Base-by-base conservation (phyloP, 1,139 yeast genomes). In the Debaryomyces robertsiae region DNA sequence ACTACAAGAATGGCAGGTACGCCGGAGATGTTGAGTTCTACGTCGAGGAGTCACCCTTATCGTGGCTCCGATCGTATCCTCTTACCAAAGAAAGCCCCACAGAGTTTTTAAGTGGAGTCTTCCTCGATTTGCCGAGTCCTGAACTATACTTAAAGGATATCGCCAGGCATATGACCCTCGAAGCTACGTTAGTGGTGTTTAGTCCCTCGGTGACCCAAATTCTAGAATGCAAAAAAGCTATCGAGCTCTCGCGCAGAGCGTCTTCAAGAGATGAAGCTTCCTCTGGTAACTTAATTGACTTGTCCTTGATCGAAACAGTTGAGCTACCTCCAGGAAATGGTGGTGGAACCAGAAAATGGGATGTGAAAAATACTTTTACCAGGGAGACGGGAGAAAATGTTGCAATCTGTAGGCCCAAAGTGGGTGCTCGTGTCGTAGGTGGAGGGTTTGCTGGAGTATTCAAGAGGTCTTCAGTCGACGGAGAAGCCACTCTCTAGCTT, bases 331-430 rank as follows among this genome's bases (percentile, higher is more conserved):
- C 36, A 13, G 36, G 36, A 22, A 32, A 24, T 25, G 36, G 36
- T 9, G 36, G 36, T 10, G 36, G 36, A 24, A 32, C 36, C 7
- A 32, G 36, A 24, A 29, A 32, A 25, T 32, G 36, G 36, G 36
- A 32, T n/a, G 23, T 32, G 15, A 32, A 32, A n/a, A 32, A 28
- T 9, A 29, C 24, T 24, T 32, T 32, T 16, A 32, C 36, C 3
- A 32, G 36, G 24, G 36, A 32, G 6, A 22, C 36, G 1, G 19
- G 15, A 3, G 36, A 32, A 32, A 32, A 17, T 9, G 36, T 32
- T 32, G 15, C 36, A 13, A 32, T 32, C 9, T 32, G 36, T 24
- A 32, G 36, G 25, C 36, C 30, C 13, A 33, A 33, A 16, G 36
- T 33, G 10, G 30, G 36, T 27, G 17, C 11, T 6, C 24, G 25